These are phyloP conservation scores for Malassezia vespertilionis DNA, from an alignment of 1,284 basidiomycete species.

Conservation along the genomic window DNA sequence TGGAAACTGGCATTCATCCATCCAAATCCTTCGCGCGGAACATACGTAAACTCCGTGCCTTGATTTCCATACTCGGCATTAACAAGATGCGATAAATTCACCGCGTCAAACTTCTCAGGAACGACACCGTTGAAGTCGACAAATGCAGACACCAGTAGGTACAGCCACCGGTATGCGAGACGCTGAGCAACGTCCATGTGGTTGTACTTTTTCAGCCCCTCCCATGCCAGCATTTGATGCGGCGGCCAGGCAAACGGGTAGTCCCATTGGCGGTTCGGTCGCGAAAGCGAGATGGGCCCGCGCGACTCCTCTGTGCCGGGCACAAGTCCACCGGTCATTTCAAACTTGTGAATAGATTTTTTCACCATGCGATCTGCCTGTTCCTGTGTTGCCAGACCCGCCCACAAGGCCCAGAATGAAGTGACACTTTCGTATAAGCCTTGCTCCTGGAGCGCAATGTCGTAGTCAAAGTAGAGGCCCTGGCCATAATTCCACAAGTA, in stretches of 20 bases:
- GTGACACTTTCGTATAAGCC: constrained; percentile 91
- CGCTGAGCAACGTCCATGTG: constrained; percentile 86
- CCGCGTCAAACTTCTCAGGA: constrained; percentile 96
- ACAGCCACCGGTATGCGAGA: constrained; percentile 86
- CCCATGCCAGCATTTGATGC: constrained; percentile 66
- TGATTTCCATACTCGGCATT: constrained; percentile 99
- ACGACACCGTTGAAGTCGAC: constrained; percentile 89
- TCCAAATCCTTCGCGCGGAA: constrained; percentile 90
- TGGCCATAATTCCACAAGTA: constrained; percentile 94
- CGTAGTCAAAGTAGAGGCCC: constrained; percentile 90
- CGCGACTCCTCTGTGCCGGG: constrained; percentile 93
- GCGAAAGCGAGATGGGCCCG: constrained; percentile 82
- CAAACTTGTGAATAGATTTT: constrained; percentile 76
- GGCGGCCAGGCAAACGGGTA: constrained; percentile 64
- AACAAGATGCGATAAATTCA: constrained; percentile 83
- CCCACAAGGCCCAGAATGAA: constrained; percentile 91
- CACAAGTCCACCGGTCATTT: constrained; percentile 87
- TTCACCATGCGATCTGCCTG: constrained; percentile 85
- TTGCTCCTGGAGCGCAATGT: constrained; percentile 78
- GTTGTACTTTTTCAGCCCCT: constrained; percentile 88
- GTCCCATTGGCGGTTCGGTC: constrained; percentile 97
- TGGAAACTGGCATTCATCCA: constrained; percentile 58
- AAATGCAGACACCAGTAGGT: constrained; percentile 57
- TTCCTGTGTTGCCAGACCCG: constrained; percentile 85
- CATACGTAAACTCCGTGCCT: constrained; percentile 76